Percentiles rank a stretch among this genome's conserved stretches.
phyloP scores from a whole-genome alignment of 2,329 filamentous ascomycete species.

The Colletotrichum sp. region DNA sequence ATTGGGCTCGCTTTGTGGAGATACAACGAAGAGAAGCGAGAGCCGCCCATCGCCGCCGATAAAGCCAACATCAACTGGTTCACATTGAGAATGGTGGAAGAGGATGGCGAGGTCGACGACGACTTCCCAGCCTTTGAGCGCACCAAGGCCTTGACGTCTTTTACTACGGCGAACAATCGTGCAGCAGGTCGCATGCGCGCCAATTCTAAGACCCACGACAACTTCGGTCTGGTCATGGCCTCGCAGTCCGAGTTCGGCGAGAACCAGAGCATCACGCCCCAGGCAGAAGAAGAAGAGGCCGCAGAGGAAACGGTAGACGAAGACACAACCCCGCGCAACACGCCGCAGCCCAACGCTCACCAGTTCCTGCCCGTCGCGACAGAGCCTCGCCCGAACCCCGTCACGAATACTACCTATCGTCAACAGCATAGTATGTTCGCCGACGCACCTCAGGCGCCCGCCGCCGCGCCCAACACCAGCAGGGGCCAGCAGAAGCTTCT shows the following conservation, averaged over 20 bases:
- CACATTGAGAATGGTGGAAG: conserved; percentile 83
- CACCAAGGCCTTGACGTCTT: conserved; percentile 75
- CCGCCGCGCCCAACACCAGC: conserved; percentile 44
- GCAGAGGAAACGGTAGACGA: conserved; percentile 43
- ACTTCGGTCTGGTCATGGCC: conserved; percentile 80
- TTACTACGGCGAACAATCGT: conserved; percentile 81
- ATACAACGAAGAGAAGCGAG: conserved; percentile 77
- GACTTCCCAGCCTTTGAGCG: conserved; percentile 82
- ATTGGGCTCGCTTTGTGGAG: conserved; percentile 81
- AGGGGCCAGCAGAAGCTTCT: conserved; percentile 74
- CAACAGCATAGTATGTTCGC: conserved; percentile 57
- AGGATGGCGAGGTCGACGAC: conserved; percentile 84
- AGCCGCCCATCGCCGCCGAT: conserved; percentile 67
- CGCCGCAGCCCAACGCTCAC: conserved; percentile 47
- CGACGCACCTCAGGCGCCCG: conserved; percentile 58
- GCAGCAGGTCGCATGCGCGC: conserved; percentile 64
- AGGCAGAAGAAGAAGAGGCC: conserved; percentile 49
- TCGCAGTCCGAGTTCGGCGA: conserved; percentile 70
- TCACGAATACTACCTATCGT: conserved; percentile 65
- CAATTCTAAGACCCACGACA: conserved; percentile 79
- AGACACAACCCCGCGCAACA: conserved; percentile 47
- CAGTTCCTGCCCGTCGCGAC: conserved; percentile 30
- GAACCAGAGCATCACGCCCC: conserved; percentile 71
- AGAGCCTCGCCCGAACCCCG: conserved; percentile 58
- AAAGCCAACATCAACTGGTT: conserved; percentile 83